Percentiles rank a stretch among this genome's conserved stretches.
These are phyloP conservation scores for Daphne laureola DNA, from an alignment of 441 rosid species.

Conservation along the genomic window DNA sequence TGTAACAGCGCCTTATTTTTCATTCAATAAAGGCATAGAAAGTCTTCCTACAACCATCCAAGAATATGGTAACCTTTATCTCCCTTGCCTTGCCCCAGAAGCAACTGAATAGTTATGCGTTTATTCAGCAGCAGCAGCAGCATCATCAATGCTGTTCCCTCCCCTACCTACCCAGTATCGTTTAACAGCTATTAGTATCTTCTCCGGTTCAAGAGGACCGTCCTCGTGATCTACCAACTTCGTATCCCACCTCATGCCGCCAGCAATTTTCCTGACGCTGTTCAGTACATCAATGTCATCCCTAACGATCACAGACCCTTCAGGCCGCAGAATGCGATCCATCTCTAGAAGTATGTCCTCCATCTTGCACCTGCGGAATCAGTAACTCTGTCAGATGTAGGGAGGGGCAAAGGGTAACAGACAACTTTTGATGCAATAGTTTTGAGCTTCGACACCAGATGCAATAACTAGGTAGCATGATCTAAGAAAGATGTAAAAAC, in stretches of 20 bases:
- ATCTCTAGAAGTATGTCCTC: conserved; percentile 89
- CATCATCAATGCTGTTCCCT: conserved; percentile 40
- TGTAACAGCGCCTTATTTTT: too few species aligned
- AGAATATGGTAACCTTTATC: conserved; percentile 15
- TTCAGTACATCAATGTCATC: conserved; percentile 72
- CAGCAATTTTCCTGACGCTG: conserved; percentile 50
- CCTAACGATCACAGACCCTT: conserved; percentile 74
- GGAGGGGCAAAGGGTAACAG: too few species aligned
- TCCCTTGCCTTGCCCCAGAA: neutral
- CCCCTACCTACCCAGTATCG: conserved; percentile 76
- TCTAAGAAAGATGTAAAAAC: conserved; percentile 10
- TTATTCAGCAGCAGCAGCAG: conserved; percentile 29
- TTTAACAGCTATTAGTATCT: conserved; percentile 67
- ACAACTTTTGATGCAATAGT: too few species aligned
- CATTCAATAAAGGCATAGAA: too few species aligned
- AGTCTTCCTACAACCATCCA: neutral
- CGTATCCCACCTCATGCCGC: conserved; percentile 90
- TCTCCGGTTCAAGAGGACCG: conserved; percentile 85
- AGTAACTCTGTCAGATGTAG: neutral
- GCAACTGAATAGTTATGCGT: too few species aligned
- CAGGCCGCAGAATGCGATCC: conserved; percentile 86
- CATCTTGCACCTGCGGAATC: conserved; percentile 47
- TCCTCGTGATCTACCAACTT: conserved; percentile 91
- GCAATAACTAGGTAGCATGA: conserved; percentile 3
- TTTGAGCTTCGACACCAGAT: too few species aligned